Evolutionary conservation across 108 stramenopile species (phyloP).

Genomic region (Aurantiochytrium sp.): DNA sequence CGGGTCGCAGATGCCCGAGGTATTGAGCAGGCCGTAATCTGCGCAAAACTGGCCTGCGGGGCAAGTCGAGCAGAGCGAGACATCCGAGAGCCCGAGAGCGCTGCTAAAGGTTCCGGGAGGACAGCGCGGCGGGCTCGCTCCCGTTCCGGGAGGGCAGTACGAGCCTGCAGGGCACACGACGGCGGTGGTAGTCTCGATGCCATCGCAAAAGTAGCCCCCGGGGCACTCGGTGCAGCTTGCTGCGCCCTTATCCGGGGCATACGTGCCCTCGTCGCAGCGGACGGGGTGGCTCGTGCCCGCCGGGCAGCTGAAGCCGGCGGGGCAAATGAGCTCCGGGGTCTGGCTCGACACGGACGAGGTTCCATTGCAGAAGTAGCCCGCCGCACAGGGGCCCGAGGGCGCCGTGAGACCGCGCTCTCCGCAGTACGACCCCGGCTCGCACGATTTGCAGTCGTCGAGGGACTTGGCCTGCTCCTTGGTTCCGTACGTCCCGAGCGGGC

Average conservation of each 20-base stretch:
- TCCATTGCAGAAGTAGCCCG: conserved; percentile 46
- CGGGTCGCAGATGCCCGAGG: conserved; percentile 29
- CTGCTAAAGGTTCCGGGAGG: conserved; percentile 25
- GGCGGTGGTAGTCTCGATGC: neutral
- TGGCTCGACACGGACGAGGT: conserved; percentile 33
- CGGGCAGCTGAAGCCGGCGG: conserved; percentile 28
- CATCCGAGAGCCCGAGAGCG: neutral
- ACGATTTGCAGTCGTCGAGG: conserved; percentile 38
- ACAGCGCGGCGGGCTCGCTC: neutral
- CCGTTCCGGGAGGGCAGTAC: conserved; percentile 52
- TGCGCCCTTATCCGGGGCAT: conserved; percentile 11
- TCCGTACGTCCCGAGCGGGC: conserved; percentile 44
- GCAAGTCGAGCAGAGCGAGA: neutral
- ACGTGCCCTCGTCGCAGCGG: conserved; percentile 40
- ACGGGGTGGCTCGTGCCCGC: conserved; percentile 8
- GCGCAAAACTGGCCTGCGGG: conserved; percentile 32
- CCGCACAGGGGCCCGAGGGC: conserved; percentile 36
- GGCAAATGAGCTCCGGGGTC: conserved; percentile 20
- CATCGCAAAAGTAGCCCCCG: conserved; percentile 35
- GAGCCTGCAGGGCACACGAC: conserved; percentile 42
- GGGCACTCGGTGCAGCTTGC: conserved; percentile 26
- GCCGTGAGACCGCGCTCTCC: conserved; percentile 38
- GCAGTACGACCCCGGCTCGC: conserved; percentile 52
- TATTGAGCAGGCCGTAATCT: neutral
- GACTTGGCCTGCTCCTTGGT: neutral